A percentile compares a stretch with the other conserved stretches of the same genome.
Evolutionary conservation across 129 eudicot species (phyloP).

Genomic region (Chrysanthemum makinoi): DNA sequence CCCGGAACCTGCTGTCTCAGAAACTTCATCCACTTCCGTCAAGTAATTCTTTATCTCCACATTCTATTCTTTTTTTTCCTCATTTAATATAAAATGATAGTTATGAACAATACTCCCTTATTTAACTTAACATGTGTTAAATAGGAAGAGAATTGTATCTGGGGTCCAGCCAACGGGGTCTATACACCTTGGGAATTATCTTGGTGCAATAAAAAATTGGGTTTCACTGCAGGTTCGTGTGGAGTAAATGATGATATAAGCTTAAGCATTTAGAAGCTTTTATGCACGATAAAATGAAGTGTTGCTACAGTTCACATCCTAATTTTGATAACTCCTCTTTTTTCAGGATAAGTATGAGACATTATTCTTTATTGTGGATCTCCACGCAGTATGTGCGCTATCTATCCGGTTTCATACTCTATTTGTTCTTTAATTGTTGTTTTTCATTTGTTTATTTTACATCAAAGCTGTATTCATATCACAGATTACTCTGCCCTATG

Average conservation of each 20-base stretch:
- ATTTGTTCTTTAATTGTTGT: background rate
- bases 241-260: background rate
- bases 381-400: constrained; percentile 73
- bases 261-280: background rate
- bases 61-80: background rate
- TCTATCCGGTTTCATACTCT: background rate
- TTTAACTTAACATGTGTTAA: constrained; percentile 1
- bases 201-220: constrained; percentile 97
- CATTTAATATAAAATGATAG: background rate
- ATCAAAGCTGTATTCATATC: constrained; percentile 1
- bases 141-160: constrained; percentile 93
- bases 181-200: constrained; percentile 97
- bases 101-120: background rate
- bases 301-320: background rate
- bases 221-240: constrained; percentile 66
- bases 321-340: background rate
- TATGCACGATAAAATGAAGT: background rate
- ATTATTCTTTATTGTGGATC: constrained; percentile 92
- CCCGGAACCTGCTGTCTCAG: constrained; percentile 43
- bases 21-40: constrained; percentile 43
- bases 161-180: constrained; percentile 98
- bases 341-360: constrained; percentile 89
- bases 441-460: background rate
- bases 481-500: constrained; percentile 96
- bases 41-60: constrained; percentile 36